phyloP scores from a whole-genome alignment of 352 stramenopile genomes.

The Phytophthora pinifolia region DNA sequence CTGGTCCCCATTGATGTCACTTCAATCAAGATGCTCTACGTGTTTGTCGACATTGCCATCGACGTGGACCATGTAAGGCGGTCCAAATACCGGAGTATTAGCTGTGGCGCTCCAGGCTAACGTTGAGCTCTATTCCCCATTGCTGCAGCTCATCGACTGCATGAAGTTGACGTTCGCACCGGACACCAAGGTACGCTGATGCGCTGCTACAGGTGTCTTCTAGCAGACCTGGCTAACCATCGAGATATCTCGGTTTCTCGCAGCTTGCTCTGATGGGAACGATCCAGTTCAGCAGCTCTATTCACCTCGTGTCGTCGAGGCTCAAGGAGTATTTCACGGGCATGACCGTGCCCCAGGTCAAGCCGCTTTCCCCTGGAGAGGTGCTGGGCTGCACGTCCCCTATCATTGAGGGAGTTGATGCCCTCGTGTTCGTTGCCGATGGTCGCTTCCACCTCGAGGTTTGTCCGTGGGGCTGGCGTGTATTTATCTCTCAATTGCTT shows the following conservation, averaged over 20 bases:
- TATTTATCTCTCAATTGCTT: neutral
- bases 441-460: conserved; percentile 99
- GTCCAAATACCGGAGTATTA: neutral
- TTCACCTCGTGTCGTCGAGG: conserved; percentile 78
- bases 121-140: conserved; percentile 8
- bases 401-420: conserved; percentile 88
- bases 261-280: conserved; percentile 94
- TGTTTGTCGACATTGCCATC: conserved; percentile 99
- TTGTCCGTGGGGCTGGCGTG: neutral
- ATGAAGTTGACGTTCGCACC: conserved; percentile 90
- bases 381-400: conserved; percentile 99
- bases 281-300: conserved; percentile 94
- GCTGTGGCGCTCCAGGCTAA: neutral
- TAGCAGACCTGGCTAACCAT: too few species aligned
- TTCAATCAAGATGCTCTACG: conserved; percentile 97
- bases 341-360: conserved; percentile 94
- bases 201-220: too few species aligned
- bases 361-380: conserved; percentile 97
- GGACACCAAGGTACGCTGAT: conserved; percentile 60
- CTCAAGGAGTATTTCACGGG: conserved; percentile 83
- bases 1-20: conserved; percentile 97
- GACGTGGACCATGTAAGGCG: conserved; percentile 93
- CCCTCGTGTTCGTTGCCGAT: conserved; percentile 98
- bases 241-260: too few species aligned
- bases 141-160: conserved; percentile 90